phyloP scores from a whole-genome alignment of 2,329 filamentous ascomycete species.

The Monosporascus sp. region DNA sequence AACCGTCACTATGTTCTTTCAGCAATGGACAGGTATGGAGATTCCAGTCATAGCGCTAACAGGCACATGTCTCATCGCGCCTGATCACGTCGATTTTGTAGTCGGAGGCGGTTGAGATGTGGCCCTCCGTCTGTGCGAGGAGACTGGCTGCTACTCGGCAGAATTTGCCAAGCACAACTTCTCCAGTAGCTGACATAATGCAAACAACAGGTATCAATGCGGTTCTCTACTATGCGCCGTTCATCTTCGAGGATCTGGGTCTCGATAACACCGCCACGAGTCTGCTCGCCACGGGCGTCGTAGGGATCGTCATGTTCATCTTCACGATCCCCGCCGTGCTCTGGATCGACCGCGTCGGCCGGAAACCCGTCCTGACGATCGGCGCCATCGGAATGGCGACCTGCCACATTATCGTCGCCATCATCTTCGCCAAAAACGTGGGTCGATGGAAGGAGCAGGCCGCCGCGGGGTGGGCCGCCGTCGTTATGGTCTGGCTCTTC shows the following conservation, averaged over 20 bases:
- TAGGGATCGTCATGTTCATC: conserved; percentile 66
- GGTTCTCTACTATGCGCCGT: conserved; percentile 64
- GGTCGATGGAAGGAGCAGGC: conserved; percentile 50
- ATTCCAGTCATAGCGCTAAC: conserved; percentile 23
- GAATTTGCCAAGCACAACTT: too few species aligned
- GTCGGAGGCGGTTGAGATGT: too few species aligned
- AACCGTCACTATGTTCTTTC: conserved; percentile 57
- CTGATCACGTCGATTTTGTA: too few species aligned
- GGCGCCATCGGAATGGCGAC: conserved; percentile 66
- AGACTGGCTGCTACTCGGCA: too few species aligned
- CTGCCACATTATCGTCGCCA: conserved; percentile 67
- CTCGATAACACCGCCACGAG: conserved; percentile 45
- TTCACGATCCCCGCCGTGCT: conserved; percentile 62
- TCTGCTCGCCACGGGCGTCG: conserved; percentile 65
- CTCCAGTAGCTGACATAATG: neutral
- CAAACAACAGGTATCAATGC: conserved; percentile 40
- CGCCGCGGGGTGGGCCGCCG: conserved; percentile 65
- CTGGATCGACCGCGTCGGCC: conserved; percentile 59
- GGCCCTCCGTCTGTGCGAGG: too few species aligned
- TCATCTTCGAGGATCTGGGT: conserved; percentile 64
- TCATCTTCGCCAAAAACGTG: conserved; percentile 61
- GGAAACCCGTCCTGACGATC: conserved; percentile 56
- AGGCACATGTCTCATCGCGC: too few species aligned
- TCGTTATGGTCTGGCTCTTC: conserved; percentile 67
- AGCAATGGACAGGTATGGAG: conserved; percentile 36